phyloP scores from a whole-genome alignment of 208 protist species.

The Crithidia brevicula region DNA sequence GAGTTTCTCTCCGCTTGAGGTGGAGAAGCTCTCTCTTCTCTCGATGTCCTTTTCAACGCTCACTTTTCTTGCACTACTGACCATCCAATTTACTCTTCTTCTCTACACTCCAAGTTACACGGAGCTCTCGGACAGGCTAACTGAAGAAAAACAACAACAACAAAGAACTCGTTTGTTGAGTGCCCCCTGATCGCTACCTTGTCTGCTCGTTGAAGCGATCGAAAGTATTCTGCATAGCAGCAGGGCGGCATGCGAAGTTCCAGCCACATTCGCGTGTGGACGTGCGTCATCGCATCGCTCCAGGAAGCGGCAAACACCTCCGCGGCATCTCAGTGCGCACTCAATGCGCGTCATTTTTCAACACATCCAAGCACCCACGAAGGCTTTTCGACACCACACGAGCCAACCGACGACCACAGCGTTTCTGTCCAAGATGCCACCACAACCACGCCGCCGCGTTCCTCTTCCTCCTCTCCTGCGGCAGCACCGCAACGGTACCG shows the following conservation, averaged over 20 bases:
- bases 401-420: too few relatives aligned
- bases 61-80: neutral
- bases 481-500: conserved; percentile 39
- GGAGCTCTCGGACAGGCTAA: too few relatives aligned
- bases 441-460: neutral
- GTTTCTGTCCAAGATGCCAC: neutral
- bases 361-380: neutral
- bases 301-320: neutral
- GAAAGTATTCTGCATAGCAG: neutral
- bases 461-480: neutral
- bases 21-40: too few relatives aligned
- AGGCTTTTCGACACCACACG: neutral
- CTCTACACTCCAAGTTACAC: too few relatives aligned
- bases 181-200: too few relatives aligned
- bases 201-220: too few relatives aligned
- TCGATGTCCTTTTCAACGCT: neutral
- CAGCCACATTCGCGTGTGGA: conserved; percentile 3
- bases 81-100: neutral
- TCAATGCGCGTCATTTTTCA: conserved; percentile 7
- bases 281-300: neutral
- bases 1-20: too few relatives aligned
- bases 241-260: neutral
- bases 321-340: neutral
- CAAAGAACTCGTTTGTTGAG: too few relatives aligned
- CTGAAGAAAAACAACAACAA: too few relatives aligned